A percentile compares a stretch with the other conserved stretches of the same genome.
phyloP scores from a whole-genome alignment of 345 rosid species.

The Streptanthus diversifolius region DNA sequence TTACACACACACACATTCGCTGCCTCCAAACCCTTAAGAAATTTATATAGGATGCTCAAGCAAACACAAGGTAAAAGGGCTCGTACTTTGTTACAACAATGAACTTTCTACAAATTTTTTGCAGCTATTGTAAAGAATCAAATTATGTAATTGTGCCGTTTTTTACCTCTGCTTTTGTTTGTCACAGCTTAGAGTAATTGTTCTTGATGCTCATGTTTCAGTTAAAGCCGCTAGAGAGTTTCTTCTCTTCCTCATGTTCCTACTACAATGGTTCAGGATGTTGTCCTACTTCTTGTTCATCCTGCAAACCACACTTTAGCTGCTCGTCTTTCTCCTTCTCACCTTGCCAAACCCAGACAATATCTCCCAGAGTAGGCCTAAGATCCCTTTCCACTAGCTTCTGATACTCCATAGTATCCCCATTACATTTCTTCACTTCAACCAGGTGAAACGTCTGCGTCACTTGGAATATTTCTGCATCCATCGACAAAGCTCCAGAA shows the following conservation, averaged over 20 bases:
- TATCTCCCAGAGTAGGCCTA: slow-evolving; percentile 61
- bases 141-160: neutral
- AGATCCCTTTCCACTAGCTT: slow-evolving; percentile 56
- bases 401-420: slow-evolving; percentile 72
- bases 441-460: slow-evolving; percentile 61
- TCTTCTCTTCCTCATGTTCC: neutral
- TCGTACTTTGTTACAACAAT: slow-evolving; percentile 5
- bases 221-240: neutral
- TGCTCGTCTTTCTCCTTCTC: slow-evolving; percentile 40
- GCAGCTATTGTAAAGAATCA: slow-evolving; percentile 7
- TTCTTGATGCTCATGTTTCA: slow-evolving; percentile 7
- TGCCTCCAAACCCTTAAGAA: neutral
- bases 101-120: neutral
- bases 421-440: slow-evolving; percentile 68
- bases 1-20: neutral
- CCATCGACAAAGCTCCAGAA: slow-evolving; percentile 54
- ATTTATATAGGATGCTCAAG: neutral
- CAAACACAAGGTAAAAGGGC: neutral
- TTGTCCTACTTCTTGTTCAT: neutral
- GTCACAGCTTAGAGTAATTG: neutral
- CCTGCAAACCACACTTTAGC: slow-evolving; percentile 3
- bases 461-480: slow-evolving; percentile 73
- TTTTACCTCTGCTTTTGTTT: neutral
- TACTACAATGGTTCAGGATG: slow-evolving; percentile 5
- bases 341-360: slow-evolving; percentile 84